Base-by-base conservation (phyloP, 1,139 yeast species). In the Zygoascus hellenicus region DNA sequence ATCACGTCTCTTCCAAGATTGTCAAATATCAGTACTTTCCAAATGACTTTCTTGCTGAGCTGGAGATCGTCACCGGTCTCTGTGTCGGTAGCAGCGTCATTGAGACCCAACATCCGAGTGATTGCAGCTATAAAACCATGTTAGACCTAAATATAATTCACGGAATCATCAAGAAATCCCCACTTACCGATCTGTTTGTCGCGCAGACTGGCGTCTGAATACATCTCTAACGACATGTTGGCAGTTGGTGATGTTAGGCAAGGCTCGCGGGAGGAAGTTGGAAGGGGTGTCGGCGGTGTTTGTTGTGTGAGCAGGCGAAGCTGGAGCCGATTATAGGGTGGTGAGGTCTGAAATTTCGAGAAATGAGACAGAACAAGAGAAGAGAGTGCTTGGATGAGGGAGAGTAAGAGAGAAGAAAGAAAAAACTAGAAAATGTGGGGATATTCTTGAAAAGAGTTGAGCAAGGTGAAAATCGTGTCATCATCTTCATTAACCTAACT, bases 21-120 rank as follows among this genome's bases (percentile, higher is more conserved):
- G 64, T 92, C 99, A 58, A 92, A 74, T 7, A 94, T 79, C 50
- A 92, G 74, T n/a, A 87, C 96, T 64, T 94, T 92, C 99, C 98
- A 94, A 31, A 83, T 73, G 48, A 55, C 52, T 17, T 28, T 36
- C 5, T 39, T 14, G 39, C 84, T 75, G 53, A 82, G 35, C 28
- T 43, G 45, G 28, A 49, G 46, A 15, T 42, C 51, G 10, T 52
- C 54, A 5, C 49, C 54, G 13, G 48, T 47, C 42, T 49, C 53
- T 4, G 78, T 80, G 28, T 65, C 60, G 33, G 76, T 15, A 16
- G 38, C 80, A 49, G 78, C 73, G 26, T n/a, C n/a, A 69, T 87
- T 87, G 61, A 88, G 74, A 60, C 84, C 83, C 55, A 90, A 80
- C 95, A 90, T 85, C 53, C 81, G 83, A 73, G 86, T 86, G 61